These are phyloP conservation scores for Annulohypoxylon maeteangense DNA, from an alignment of 495 filamentous ascomycete genomes.

Conservation along the genomic window DNA sequence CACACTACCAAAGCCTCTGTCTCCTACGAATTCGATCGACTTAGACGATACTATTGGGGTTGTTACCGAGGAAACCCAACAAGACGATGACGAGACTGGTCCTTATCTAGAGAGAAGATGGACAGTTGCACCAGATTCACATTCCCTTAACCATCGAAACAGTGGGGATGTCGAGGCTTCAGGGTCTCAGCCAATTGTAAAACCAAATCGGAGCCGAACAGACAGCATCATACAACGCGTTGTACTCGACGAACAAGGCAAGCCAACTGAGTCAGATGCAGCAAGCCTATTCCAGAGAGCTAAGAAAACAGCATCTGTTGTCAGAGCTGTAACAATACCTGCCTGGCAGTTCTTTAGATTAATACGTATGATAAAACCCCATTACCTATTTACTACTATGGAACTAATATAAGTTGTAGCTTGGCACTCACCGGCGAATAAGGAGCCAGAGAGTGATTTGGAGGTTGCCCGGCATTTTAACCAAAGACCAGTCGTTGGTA, in stretches of 20 bases:
- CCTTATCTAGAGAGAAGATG: conserved; percentile 46
- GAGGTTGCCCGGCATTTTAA: conserved; percentile 62
- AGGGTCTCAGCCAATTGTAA: conserved; percentile 33
- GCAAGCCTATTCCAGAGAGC: conserved; percentile 52
- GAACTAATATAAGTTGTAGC: conserved; percentile 73
- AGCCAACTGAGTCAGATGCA: conserved; percentile 51
- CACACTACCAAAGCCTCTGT: not conserved
- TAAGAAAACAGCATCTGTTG: conserved; percentile 60
- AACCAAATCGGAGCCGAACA: conserved; percentile 52
- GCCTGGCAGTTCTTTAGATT: conserved; percentile 98
- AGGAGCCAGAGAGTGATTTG: conserved; percentile 55
- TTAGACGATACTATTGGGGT: conserved; percentile 51
- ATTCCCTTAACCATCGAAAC: conserved; percentile 24
- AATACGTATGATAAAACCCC: conserved; percentile 69
- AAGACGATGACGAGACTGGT: conserved; percentile 20
- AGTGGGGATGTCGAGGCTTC: conserved; percentile 32
- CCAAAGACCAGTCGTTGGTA: conserved; percentile 82
- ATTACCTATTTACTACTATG: not conserved
- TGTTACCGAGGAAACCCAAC: conserved; percentile 49
- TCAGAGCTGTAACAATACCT: conserved; percentile 91
- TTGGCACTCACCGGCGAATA: conserved; percentile 68
- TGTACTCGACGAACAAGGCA: conserved; percentile 52
- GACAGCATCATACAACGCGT: conserved; percentile 63
- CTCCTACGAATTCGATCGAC: conserved; percentile 26
- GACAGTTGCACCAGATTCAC: conserved; percentile 47